Conservation (phyloP, 768 basidiomycete genomes). For the Hydnum rufescens region DNA sequence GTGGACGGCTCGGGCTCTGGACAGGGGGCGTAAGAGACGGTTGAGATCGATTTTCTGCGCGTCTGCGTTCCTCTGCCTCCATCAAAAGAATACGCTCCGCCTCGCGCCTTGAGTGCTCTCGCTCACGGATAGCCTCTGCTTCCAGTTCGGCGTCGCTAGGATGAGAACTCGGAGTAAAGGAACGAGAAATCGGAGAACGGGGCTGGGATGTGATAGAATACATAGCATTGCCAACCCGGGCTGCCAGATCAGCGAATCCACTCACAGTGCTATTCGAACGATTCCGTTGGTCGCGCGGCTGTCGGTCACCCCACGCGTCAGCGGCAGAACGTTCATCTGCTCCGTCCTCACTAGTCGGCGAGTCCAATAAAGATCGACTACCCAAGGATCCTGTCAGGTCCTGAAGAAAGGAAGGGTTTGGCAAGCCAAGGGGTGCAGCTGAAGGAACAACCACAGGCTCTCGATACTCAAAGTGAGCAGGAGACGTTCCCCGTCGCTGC, state of each 20-base stretch:
- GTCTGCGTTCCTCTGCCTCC: constrained; percentile 46
- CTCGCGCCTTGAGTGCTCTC: constrained; percentile 54
- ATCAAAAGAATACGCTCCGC: constrained; percentile 55
- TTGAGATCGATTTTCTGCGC: constrained; percentile 44
- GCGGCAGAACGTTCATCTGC: neutral
- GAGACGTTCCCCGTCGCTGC: neutral
- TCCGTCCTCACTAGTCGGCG: neutral
- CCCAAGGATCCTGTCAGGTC: neutral
- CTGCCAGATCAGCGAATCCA: neutral
- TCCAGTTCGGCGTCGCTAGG: constrained; percentile 57
- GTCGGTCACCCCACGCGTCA: neutral
- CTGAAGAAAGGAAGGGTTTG: constrained; percentile 4
- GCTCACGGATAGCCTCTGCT: constrained; percentile 58
- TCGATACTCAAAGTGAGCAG: neutral
- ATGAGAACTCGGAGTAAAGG: neutral
- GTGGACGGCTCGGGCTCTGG: constrained; percentile 23
- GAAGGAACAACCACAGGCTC: neutral
- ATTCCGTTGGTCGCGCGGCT: neutral
- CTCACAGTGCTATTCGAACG: neutral
- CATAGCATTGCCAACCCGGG: neutral
- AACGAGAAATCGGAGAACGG: neutral
- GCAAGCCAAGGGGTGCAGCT: constrained; percentile 7
- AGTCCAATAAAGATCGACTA: neutral
- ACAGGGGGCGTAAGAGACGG: constrained; percentile 33
- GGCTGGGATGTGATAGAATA: neutral